Evolutionary conservation across 1,139 yeast genomes (phyloP).

Genomic region (Hyphopichia burtonii): DNA sequence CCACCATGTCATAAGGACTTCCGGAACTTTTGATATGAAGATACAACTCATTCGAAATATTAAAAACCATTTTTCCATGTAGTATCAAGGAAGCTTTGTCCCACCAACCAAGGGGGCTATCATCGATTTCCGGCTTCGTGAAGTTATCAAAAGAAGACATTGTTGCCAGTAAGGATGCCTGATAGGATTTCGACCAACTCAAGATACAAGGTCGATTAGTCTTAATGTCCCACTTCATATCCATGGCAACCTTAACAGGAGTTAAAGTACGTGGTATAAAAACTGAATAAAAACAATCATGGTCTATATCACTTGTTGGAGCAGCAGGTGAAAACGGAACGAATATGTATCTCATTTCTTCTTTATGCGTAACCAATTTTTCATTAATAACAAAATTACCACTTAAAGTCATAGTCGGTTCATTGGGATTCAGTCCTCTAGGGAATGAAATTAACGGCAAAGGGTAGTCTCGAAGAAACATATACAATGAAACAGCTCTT

Average conservation of each 20-base stretch:
- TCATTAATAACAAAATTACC: constrained; percentile 47
- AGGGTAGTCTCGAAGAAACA: constrained; percentile 40
- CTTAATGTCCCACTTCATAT: constrained; percentile 32
- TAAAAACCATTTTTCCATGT: constrained; percentile 55
- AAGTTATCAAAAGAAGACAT: constrained; percentile 50
- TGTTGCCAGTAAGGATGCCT: constrained; percentile 36
- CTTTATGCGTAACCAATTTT: constrained; percentile 32
- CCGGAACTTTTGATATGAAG: constrained; percentile 64
- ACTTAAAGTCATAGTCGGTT: constrained; percentile 25
- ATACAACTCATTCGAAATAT: constrained; percentile 50
- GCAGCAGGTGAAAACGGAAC: constrained; percentile 49
- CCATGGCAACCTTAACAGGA: constrained; percentile 42
- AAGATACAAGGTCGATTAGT: constrained; percentile 41
- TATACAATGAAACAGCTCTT: constrained; percentile 30
- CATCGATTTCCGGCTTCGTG: constrained; percentile 76
- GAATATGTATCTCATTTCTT: constrained; percentile 44
- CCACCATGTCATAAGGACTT: constrained; percentile 72
- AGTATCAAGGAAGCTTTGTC: constrained; percentile 42
- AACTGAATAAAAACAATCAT: constrained; percentile 41
- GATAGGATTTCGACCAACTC: constrained; percentile 47
- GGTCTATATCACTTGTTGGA: constrained; percentile 12
- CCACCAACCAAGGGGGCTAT: constrained; percentile 82
- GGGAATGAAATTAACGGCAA: constrained; percentile 46
- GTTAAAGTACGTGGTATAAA: constrained; percentile 44
- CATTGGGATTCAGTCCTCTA: constrained; percentile 15